Base-by-base conservation (phyloP, 441 rosid genomes). In the Populus tomentosa region DNA sequence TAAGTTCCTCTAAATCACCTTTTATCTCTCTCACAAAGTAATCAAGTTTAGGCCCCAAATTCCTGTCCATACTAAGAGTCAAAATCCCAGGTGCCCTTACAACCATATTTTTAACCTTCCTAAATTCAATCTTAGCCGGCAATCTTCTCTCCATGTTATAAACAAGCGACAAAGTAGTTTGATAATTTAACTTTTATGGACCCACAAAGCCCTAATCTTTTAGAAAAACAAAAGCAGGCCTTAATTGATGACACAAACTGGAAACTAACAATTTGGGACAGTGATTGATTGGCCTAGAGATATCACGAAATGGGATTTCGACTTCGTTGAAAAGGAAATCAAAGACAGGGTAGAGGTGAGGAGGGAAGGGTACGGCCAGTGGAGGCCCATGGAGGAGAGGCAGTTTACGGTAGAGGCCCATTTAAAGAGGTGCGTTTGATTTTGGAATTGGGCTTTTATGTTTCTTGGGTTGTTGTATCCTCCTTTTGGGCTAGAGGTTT, bases 41-140 rank as follows among this genome's bases (percentile, higher is more conserved):
- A 7, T 85, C 84, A 23, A 85, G 84, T 83, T 95, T 93, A 3
- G 92, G 98, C 73, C 67, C 86, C 80, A 91, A 63, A 80, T 93
- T 93, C 32, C 88, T 88, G 77, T 90, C 85, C 20, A 93, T 82
- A 71, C 99, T 93, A 67, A 82, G 85, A 0, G 92, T 90, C 69
- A 93, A 77, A 82, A 93, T 66, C 35, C 90, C 91, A 0, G 98
- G 99, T 2, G 95, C 90, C 77, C 98, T 86, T 26, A 89, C 80
- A 46, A 84, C 91, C 98, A 93, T 93, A 36, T 69, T 80, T 73
- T 82, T 84, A 36, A 90, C 96, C 50, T 89, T 93, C 7, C 75
- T 72, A 20, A 80, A 80, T 0, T 85, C 84, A 21, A 93, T 79
- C 80, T 93, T 95, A 14, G 87, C 90, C 69, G 81, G 80, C 50